Percentiles rank a stretch among this genome's conserved stretches.
phyloP scores from a whole-genome alignment of 139 green algal species.

The Chlorella vulgaris region DNA sequence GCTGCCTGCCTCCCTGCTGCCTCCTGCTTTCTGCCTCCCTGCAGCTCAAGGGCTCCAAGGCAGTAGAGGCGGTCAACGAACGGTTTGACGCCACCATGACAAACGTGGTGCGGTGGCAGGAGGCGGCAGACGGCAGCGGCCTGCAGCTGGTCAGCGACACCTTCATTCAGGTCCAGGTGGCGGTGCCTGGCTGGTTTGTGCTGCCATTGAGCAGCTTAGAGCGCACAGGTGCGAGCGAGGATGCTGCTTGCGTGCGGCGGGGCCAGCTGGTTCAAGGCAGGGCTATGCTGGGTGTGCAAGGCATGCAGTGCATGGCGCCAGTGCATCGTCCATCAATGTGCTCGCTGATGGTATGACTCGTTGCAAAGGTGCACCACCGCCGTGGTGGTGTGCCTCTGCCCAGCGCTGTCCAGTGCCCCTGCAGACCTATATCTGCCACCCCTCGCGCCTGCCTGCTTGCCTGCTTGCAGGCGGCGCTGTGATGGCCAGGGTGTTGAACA shows the following conservation, averaged over 20 bases:
- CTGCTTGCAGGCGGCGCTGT: conserved; percentile 43
- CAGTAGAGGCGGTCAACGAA: conserved; percentile 68
- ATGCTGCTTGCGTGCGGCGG: neutral
- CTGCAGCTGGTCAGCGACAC: conserved; percentile 53
- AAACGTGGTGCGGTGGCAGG: conserved; percentile 71
- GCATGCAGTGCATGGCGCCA: too few species aligned
- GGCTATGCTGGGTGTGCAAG: too few species aligned
- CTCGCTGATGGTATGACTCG: too few species aligned
- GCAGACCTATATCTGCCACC: neutral
- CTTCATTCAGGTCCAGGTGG: conserved; percentile 48
- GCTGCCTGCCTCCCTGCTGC: neutral
- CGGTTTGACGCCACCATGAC: conserved; percentile 78
- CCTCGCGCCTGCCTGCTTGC: neutral
- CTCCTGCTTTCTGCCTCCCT: neutral
- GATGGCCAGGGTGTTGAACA: conserved; percentile 72
- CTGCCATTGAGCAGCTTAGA: conserved; percentile 49
- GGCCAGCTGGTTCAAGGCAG: neutral
- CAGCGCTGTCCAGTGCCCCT: neutral
- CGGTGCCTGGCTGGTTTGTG: conserved; percentile 57
- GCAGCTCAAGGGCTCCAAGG: conserved; percentile 68
- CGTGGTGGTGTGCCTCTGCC: too few species aligned
- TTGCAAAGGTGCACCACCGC: too few species aligned
- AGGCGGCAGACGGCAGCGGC: neutral
- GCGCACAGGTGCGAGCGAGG: conserved; percentile 31
- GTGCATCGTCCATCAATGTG: too few species aligned